phyloP scores from a whole-genome alignment of 2,329 filamentous ascomycete species.

The Tolypocladium inflatum region DNA sequence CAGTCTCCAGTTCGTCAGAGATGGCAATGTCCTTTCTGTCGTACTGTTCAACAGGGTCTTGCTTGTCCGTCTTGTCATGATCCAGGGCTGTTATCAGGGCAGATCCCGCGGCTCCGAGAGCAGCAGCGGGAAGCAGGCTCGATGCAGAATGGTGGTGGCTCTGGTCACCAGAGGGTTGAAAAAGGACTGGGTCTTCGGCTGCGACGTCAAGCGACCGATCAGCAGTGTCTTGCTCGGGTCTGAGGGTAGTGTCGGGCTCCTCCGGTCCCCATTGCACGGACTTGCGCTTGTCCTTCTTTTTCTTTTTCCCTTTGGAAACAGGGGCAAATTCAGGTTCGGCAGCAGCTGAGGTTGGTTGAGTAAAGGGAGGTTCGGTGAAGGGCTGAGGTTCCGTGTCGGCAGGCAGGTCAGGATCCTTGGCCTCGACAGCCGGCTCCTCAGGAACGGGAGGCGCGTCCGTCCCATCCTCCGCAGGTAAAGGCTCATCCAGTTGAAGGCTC shows the following conservation, averaged over 20 bases:
- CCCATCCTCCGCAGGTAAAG: conserved; percentile 4
- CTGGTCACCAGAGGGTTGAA: not conserved
- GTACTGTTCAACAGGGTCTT: not conserved
- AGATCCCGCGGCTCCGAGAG: not conserved
- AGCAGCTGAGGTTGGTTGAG: not conserved
- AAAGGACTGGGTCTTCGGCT: not conserved
- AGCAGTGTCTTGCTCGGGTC: not conserved
- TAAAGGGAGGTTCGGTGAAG: not conserved
- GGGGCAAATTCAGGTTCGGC: not conserved
- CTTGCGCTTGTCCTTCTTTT: conserved; percentile 9
- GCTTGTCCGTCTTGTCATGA: not conserved
- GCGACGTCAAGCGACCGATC: not conserved
- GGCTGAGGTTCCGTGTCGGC: not conserved
- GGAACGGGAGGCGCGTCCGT: not conserved
- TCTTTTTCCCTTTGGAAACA: conserved; percentile 2
- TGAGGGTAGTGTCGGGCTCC: not conserved
- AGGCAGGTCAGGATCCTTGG: not conserved
- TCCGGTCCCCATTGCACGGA: conserved; percentile 10
- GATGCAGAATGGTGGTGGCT: not conserved
- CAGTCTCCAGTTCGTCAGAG: not conserved
- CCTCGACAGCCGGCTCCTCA: not conserved
- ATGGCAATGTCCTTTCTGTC: not conserved
- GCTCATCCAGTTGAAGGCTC: conserved; percentile 7
- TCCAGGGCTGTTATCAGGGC: not conserved
- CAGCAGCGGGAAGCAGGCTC: not conserved